These are phyloP conservation scores for Talaromyces sp. DNA, from an alignment of 2,329 filamentous ascomycete genomes.

Conservation along the genomic window DNA sequence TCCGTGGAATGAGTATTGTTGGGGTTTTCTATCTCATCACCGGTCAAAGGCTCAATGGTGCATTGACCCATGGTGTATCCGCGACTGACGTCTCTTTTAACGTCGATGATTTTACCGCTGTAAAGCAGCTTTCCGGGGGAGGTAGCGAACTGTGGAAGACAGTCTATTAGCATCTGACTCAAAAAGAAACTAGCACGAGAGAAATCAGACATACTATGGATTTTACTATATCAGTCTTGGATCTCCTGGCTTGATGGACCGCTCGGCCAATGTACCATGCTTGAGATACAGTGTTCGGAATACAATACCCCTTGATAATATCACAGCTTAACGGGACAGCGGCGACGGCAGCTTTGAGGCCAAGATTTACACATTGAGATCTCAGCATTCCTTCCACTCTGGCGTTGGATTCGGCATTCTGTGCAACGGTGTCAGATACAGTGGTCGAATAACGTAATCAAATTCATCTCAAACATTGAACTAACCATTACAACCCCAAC, in stretches of 20 bases:
- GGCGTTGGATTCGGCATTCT: constrained; percentile 25
- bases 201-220: constrained; percentile 35
- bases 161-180: constrained; percentile 15
- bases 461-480: background rate
- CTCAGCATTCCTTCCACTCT: constrained; percentile 27
- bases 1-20: background rate
- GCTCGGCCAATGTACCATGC: constrained; percentile 32
- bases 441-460: too few relatives aligned
- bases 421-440: constrained; percentile 1
- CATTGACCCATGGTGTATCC: constrained; percentile 40
- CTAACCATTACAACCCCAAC: constrained; percentile 27
- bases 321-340: constrained; percentile 24
- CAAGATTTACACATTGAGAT: constrained; percentile 28
- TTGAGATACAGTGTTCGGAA: constrained; percentile 31
- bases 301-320: constrained; percentile 26
- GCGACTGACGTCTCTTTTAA: constrained; percentile 36
- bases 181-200: background rate
- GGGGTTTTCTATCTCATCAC: constrained; percentile 23
- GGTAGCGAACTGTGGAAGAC: constrained; percentile 25
- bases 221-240: constrained; percentile 36
- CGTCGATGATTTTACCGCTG: constrained; percentile 46
- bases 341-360: constrained; percentile 24
- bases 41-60: constrained; percentile 27
- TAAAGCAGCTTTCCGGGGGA: constrained; percentile 39
- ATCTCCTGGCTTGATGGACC: constrained; percentile 25